Base-by-base conservation (phyloP, 2,329 filamentous ascomycete species). In the Scedosporium minutisporum region DNA sequence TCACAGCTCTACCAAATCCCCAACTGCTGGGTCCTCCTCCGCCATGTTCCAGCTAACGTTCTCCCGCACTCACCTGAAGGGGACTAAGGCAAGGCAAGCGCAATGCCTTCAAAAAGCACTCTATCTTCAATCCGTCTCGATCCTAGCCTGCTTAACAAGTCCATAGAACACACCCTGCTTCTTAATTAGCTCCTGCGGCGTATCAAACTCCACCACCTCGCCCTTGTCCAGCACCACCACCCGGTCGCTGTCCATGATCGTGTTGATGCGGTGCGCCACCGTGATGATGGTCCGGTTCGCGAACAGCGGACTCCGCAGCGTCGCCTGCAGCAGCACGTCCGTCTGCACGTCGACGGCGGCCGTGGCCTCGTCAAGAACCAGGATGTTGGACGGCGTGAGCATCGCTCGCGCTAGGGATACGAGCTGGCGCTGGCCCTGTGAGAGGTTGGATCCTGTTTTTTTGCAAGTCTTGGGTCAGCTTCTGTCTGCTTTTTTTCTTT, bases 191-290 rank as follows among this genome's bases (percentile, higher is more conserved):
- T 88, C 86, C 46, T 85, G 80, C 1, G 95, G 95, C 6, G 87
- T 91, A 74, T 96, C 95, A 74, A 97, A 99, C 74, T 99, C 95
- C 59, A 87, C 89, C 51, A 99, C 93, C 69, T 87, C 85, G 53
- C 95, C 95, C 74, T 89, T 89, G 72, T 97, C 92, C 5, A 99
- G 84, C 59, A 99, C 95, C 42, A 99, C 87, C 65, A 99, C 95
- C 60, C 93, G 86, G 77, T 99, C 93, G 65, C 82, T 85, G 73
- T 89, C 86, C 33, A 99, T 82, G 69, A 99, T 97, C 10, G 95
- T 99, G 78, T 97, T 97, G 78, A 99, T 96, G 62, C 95, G 88
- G 78, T 99, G 95, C 27, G 95, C 95, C 70, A 99, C 96, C 1
- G 95, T 99, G 75, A 99, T 96, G 75, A 99, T 97, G 44, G 95